Conservation (phyloP, 352 stramenopile species). For the Phytophthora megakarya region DNA sequence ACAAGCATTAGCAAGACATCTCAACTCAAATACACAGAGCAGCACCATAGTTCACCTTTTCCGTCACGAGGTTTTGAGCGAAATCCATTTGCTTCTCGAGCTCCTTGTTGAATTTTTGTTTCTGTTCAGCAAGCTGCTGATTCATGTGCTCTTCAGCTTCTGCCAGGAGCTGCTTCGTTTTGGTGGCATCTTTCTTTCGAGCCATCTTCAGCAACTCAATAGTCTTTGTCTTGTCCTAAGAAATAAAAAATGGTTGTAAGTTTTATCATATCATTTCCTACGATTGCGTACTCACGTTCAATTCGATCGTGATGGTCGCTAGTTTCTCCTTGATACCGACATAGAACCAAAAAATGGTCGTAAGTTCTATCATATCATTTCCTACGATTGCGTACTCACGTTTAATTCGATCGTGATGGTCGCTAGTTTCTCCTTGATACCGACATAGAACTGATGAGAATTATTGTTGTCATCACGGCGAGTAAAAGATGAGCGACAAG, state of each 20-base stretch:
- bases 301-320: constrained; percentile 76
- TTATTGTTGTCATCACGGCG: constrained; percentile 31
- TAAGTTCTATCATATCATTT: constrained; percentile 1
- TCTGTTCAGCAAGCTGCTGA: constrained; percentile 58
- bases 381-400: constrained; percentile 32
- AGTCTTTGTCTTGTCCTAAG: constrained; percentile 87
- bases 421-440: constrained; percentile 82
- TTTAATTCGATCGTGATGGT: constrained; percentile 81
- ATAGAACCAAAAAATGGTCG: background rate
- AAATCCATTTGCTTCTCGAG: constrained; percentile 85
- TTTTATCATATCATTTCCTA: background rate
- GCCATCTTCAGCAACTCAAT: constrained; percentile 78
- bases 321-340: constrained; percentile 85
- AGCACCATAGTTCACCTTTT: constrained; percentile 54
- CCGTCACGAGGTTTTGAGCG: constrained; percentile 69
- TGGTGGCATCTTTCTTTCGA: constrained; percentile 76
- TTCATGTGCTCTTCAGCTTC: constrained; percentile 58
- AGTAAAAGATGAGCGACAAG: constrained; percentile 40
- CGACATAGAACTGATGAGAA: constrained; percentile 66
- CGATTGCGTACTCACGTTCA: constrained; percentile 50
- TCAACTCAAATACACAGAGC: background rate
- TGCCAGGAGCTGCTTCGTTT: constrained; percentile 57
- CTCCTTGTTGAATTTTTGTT: constrained; percentile 70
- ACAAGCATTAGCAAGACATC: background rate
- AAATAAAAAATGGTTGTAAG: background rate